Conservation (phyloP, 371 early-diverging fungal genomes). For the Actinomortierella wolfii region DNA sequence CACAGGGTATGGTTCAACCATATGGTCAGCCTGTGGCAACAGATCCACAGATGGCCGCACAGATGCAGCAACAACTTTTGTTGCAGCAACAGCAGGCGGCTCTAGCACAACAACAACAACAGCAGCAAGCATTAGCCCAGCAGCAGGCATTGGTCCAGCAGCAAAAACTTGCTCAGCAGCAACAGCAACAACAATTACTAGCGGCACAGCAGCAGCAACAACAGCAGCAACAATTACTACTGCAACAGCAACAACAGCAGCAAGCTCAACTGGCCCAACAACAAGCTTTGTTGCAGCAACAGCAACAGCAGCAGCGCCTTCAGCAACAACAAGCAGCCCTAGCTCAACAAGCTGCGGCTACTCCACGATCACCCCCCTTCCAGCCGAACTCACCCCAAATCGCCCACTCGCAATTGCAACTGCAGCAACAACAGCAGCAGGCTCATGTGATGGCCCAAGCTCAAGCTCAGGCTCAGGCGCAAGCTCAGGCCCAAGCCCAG, state of each 20-base stretch:
- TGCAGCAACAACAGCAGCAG: neutral
- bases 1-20: constrained; percentile 8
- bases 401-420: too few relatives aligned
- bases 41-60: constrained; percentile 14
- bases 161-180: constrained; percentile 17
- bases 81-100: constrained; percentile 16
- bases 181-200: constrained; percentile 1
- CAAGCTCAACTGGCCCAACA: constrained; percentile 1
- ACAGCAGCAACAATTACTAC: neutral
- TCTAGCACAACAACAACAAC: constrained; percentile 22
- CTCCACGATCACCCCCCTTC: too few relatives aligned
- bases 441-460: constrained; percentile 6
- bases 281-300: constrained; percentile 1
- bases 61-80: constrained; percentile 12
- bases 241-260: neutral
- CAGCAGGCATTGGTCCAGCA: constrained; percentile 13
- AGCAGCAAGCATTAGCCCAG: constrained; percentile 8
- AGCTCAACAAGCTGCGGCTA: too few relatives aligned
- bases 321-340: too few relatives aligned
- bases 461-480: constrained; percentile 5
- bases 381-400: too few relatives aligned
- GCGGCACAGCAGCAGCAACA: neutral
- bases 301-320: too few relatives aligned
- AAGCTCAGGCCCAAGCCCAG: constrained; percentile 4
- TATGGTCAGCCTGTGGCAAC: constrained; percentile 19